A percentile compares a stretch with the other conserved stretches of the same genome.
phyloP scores from a whole-genome alignment of 2,329 filamentous ascomycete species.

The Clonostachys chloroleuca region DNA sequence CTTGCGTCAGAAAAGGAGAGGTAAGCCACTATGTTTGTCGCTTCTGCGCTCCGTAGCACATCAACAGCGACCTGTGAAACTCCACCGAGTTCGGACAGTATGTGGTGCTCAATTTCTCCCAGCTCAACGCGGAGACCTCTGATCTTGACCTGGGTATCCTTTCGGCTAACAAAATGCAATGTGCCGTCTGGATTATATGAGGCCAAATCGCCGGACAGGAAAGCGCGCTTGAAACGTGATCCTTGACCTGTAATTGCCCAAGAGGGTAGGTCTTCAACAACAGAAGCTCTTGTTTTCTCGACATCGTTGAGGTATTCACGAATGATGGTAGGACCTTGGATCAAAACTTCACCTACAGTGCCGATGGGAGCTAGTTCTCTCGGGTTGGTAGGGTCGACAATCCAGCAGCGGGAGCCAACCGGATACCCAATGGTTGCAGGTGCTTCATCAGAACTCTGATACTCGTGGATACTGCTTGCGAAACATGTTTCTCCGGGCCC shows the following conservation, averaged over 20 bases:
- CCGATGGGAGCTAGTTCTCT: conserved; percentile 16
- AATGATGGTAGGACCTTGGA: conserved; percentile 16
- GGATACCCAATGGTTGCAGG: conserved; percentile 4
- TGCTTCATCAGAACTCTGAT: not conserved
- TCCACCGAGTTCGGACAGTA: not conserved
- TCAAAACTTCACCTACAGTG: conserved; percentile 14
- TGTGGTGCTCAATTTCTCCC: conserved; percentile 3
- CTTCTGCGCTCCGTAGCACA: not conserved
- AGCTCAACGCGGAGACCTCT: conserved; percentile 2
- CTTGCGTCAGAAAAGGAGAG: not conserved
- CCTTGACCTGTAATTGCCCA: not conserved
- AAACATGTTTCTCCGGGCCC: not conserved
- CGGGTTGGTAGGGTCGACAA: conserved; percentile 20
- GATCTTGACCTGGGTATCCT: conserved; percentile 13
- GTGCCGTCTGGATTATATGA: conserved; percentile 32
- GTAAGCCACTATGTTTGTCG: not conserved
- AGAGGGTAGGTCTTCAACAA: conserved; percentile 22
- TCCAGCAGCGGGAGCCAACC: conserved; percentile 11
- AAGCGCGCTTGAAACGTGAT: conserved; percentile 16
- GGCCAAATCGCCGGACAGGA: conserved; percentile 42
- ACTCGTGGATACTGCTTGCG: conserved; percentile 4
- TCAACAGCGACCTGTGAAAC: conserved; percentile 1
- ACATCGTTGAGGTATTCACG: conserved; percentile 12
- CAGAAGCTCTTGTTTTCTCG: conserved; percentile 15
- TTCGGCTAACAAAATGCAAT: conserved; percentile 42